Evolutionary conservation across 2,329 filamentous ascomycete genomes (phyloP), one percentile per base, ranked within the genome.

Genomic region (Aspergillus oerlinghausenensis): DNA sequence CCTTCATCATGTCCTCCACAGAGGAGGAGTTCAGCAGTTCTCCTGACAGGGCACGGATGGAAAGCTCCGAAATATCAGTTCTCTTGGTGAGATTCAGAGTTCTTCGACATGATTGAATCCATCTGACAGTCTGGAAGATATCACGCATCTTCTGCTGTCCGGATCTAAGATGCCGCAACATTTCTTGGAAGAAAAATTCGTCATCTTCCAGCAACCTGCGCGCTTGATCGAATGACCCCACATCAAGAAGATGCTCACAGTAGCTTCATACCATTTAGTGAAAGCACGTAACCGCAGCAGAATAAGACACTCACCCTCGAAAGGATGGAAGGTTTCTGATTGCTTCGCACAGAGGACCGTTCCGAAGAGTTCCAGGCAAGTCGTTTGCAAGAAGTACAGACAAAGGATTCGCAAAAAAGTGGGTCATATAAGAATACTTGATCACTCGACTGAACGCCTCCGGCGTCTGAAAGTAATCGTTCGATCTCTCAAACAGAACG

Each of bases 351-450:
- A 82, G 75, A 43, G 80, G 76, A 6, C 57, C 58, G 60, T 67
- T 53, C 65, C 78, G 49, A 11, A 66, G 60, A 1, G 72, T 51
- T 1, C 67, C 62, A 8, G 59, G 42, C 19, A 50, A 25, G 9
- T 63, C 52, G 7, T 65, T 55, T 48, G 67, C 67, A n/a, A 85
- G 68, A 49, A 86, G 75, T 3, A 82, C 66, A 35, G 80, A 80
- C 2, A 85, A 68, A 6, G 81, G 78, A 63, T 85, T 87, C 26
- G 84, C 83, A 60, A 84, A 87, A 66, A 84, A 86, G 61, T 84
- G 82, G 8, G 82, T 82, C 84, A 87, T 86, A 64, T 83, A 84
- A 1, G 81, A 78, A 68, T 87, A 87, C 75, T 81, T 80, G 14
- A 84, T 67, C 49, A 78, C 77, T 55, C 80, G 78, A 52, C 76